Evolutionary conservation across 2,329 filamentous ascomycete genomes (phyloP).

Genomic region (Penicillium thymicola): DNA sequence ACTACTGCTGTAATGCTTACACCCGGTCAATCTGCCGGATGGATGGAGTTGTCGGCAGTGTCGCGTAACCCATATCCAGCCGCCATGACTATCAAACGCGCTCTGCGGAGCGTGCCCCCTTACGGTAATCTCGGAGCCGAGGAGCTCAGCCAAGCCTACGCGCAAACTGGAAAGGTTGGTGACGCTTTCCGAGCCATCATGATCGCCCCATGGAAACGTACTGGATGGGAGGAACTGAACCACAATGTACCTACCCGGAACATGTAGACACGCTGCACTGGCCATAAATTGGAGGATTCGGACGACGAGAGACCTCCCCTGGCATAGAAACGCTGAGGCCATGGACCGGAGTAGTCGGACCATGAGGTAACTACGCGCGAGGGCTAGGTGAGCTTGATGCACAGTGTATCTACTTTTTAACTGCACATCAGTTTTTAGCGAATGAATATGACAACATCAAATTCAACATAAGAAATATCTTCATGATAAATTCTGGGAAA

Average conservation of each 20-base stretch:
- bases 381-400: background rate
- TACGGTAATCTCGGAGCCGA: slow-evolving; percentile 63
- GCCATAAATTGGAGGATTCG: background rate
- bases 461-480: background rate
- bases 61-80: slow-evolving; percentile 56
- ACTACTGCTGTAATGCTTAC: slow-evolving; percentile 76
- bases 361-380: slow-evolving; percentile 5
- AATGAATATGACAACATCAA: background rate
- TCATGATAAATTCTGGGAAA: background rate
- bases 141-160: slow-evolving; percentile 70
- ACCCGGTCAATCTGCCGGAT: slow-evolving; percentile 74
- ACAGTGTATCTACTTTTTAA: background rate
- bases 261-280: background rate
- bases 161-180: slow-evolving; percentile 65
- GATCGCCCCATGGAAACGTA: slow-evolving; percentile 72
- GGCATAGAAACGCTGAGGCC: background rate
- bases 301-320: background rate
- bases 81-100: slow-evolving; percentile 79
- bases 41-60: slow-evolving; percentile 68
- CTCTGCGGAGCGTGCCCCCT: slow-evolving; percentile 69
- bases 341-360: background rate
- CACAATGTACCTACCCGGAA: slow-evolving; percentile 20
- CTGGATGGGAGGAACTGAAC: slow-evolving; percentile 58
- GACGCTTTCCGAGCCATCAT: slow-evolving; percentile 77
- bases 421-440: background rate